Conservation (phyloP, 2,329 filamentous ascomycete genomes). For the Fusarium sp. region DNA sequence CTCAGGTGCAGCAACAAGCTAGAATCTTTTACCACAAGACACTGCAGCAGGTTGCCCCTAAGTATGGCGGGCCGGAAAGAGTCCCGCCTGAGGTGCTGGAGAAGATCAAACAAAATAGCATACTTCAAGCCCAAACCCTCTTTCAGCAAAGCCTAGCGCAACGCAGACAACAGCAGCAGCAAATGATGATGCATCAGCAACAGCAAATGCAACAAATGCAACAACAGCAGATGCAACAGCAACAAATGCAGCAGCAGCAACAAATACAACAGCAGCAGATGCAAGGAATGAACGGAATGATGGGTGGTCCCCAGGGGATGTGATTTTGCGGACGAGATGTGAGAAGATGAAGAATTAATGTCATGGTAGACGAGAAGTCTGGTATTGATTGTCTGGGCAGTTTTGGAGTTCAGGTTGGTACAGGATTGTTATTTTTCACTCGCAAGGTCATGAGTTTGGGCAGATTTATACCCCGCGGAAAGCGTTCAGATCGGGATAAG, state of each 20-base stretch:
- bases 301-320: conserved; percentile 62
- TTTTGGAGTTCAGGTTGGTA: conserved; percentile 37
- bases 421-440: conserved; percentile 20
- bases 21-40: conserved; percentile 55
- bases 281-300: conserved; percentile 57
- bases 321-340: conserved; percentile 40
- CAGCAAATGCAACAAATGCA: conserved; percentile 46
- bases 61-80: conserved; percentile 56
- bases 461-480: conserved; percentile 49
- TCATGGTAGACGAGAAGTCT: conserved; percentile 18
- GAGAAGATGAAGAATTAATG: conserved; percentile 12
- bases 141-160: conserved; percentile 50
- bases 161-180: conserved; percentile 49
- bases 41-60: conserved; percentile 48
- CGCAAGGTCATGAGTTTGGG: conserved; percentile 36
- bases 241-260: conserved; percentile 39
- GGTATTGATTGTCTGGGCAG: conserved; percentile 15
- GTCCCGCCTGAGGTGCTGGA: conserved; percentile 60
- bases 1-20: conserved; percentile 51
- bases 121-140: conserved; percentile 52
- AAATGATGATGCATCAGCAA: conserved; percentile 45
- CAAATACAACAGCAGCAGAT: conserved; percentile 45
- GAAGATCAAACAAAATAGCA: conserved; percentile 57
- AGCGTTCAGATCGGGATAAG: conserved; percentile 42
- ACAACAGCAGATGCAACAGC: conserved; percentile 41